phyloP scores from a whole-genome alignment of 768 basidiomycete species.

The Clitopilus hobsonii region DNA sequence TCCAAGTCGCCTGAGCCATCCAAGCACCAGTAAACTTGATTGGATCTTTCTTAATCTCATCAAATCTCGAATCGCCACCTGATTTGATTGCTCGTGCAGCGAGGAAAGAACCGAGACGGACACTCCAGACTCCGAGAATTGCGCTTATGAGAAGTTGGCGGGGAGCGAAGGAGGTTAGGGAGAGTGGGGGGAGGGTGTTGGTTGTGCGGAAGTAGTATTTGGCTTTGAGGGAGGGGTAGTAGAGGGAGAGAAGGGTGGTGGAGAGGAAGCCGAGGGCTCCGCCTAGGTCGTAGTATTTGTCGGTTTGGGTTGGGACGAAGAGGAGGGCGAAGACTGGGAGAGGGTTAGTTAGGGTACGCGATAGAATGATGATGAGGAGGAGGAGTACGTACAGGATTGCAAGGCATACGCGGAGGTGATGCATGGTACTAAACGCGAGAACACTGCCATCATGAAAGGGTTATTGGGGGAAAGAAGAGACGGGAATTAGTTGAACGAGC shows the following conservation, averaged over 20 bases:
- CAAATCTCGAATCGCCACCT: conserved; percentile 64
- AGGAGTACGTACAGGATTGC: conserved; percentile 36
- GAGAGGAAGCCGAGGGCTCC: conserved; percentile 68
- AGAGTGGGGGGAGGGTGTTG: conserved; percentile 33
- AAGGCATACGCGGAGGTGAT: conserved; percentile 45
- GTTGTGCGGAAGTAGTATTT: conserved; percentile 37
- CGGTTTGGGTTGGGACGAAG: conserved; percentile 62
- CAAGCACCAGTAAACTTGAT: conserved; percentile 50
- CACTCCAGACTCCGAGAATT: conserved; percentile 55
- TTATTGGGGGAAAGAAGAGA: too few species aligned
- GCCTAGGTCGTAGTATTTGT: conserved; percentile 63
- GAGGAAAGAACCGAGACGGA: conserved; percentile 57
- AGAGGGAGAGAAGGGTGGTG: conserved; percentile 54
- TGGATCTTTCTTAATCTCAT: conserved; percentile 40
- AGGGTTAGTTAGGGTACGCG: conserved; percentile 5
- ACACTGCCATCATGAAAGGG: conserved; percentile 42
- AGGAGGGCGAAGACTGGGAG: conserved; percentile 46
- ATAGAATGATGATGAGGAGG: not conserved
- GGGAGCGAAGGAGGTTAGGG: conserved; percentile 40
- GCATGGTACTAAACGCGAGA: conserved; percentile 47
- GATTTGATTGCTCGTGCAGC: conserved; percentile 41
- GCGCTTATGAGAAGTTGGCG: conserved; percentile 57
- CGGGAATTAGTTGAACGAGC: too few species aligned
- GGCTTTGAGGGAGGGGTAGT: conserved; percentile 52
- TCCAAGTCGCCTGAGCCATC: conserved; percentile 68